Conservation (phyloP, 176 grass and related monocot genomes). For the Tuctoria greenei region DNA sequence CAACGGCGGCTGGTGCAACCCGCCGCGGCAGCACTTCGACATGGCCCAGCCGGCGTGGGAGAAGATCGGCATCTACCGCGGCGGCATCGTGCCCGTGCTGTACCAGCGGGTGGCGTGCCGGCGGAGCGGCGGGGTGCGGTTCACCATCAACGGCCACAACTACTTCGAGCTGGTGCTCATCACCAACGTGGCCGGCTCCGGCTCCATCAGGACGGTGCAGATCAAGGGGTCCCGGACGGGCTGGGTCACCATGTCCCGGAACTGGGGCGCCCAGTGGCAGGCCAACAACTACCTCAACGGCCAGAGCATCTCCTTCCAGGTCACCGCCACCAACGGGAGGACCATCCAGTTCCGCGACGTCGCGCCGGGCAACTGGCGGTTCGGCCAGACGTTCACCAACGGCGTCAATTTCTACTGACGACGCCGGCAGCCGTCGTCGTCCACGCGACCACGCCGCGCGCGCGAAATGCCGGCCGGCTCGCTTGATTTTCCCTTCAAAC, state of each 20-base stretch:
- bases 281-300: constrained; percentile 40
- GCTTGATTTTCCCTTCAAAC: constrained; percentile 27
- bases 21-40: constrained; percentile 76
- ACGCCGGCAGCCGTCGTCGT: background rate
- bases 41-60: constrained; percentile 80
- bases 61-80: constrained; percentile 59
- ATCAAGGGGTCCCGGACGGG: constrained; percentile 54
- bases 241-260: constrained; percentile 61
- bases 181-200: constrained; percentile 58
- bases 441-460: background rate
- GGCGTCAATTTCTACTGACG: constrained; percentile 52
- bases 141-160: constrained; percentile 71
- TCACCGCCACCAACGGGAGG: constrained; percentile 48
- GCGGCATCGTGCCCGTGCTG: constrained; percentile 59
- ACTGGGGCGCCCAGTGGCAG: constrained; percentile 82
- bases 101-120: constrained; percentile 49
- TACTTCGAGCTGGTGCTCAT: constrained; percentile 82
- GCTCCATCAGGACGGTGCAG: constrained; percentile 46
- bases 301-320: constrained; percentile 68
- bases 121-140: constrained; percentile 59
- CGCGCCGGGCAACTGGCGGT: constrained; percentile 41
- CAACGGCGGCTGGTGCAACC: constrained; percentile 90
- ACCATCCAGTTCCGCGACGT: constrained; percentile 37
- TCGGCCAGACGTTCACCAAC: constrained; percentile 76
- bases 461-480: background rate